phyloP scores from a whole-genome alignment of 495 filamentous ascomycete genomes.

The Darksidea phi region DNA sequence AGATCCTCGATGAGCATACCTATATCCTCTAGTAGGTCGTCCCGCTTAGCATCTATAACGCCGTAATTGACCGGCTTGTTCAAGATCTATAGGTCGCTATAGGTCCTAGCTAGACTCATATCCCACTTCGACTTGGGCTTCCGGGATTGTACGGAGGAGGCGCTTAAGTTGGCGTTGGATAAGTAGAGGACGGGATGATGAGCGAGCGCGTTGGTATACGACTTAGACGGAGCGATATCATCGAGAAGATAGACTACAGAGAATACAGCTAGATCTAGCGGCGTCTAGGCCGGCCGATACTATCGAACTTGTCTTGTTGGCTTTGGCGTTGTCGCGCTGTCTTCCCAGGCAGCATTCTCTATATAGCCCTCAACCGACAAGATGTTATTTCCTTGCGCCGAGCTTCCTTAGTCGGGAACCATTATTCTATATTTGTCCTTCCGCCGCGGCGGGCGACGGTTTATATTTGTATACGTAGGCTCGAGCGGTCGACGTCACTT shows the following conservation, averaged over 20 bases:
- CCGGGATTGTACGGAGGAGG: conserved; percentile 16
- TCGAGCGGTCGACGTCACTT: no score
- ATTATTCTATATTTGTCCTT: neutral
- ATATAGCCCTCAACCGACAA: neutral
- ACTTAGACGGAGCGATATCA: neutral
- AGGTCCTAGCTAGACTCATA: conserved; percentile 16
- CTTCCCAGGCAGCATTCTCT: neutral
- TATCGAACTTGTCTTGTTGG: neutral
- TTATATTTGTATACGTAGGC: no score
- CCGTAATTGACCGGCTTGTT: conserved; percentile 24
- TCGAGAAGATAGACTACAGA: neutral
- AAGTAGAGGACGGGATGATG: neutral
- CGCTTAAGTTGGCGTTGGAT: neutral
- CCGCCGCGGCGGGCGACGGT: neutral
- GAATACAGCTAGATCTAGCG: neutral
- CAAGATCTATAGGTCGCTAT: conserved; percentile 21
- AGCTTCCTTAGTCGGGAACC: no score
- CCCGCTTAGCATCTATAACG: conserved; percentile 16
- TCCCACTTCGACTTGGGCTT: conserved; percentile 26
- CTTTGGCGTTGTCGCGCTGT: neutral
- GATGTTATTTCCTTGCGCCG: neutral
- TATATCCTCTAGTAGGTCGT: conserved; percentile 23
- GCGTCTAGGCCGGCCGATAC: neutral
- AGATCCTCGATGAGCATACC: conserved; percentile 16
- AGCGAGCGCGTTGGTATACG: neutral